Evolutionary conservation across 2,329 filamentous ascomycete genomes (phyloP), one percentile per base, ranked within the genome.

Genomic region (Graphilbum fragrans): DNA sequence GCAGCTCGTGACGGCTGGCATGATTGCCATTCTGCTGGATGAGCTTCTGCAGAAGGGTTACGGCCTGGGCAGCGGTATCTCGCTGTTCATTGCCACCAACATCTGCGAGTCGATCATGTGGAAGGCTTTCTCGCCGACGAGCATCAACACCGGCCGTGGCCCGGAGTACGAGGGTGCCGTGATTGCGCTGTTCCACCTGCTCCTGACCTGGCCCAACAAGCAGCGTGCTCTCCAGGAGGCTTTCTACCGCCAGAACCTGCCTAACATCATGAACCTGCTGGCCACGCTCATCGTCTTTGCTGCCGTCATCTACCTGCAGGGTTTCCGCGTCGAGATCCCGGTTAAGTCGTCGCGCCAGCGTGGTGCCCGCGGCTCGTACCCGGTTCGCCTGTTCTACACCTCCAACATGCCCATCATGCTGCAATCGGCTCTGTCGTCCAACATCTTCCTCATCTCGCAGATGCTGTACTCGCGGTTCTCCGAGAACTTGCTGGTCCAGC

Each of bases 321-420:
- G 92, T 52, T 96, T 98, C 86, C 92, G 92, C 53, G 92, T 98
- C 59, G 92, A 98, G 72, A 98, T 98, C 60, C 93, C 93, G 49
- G 92, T 98, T 76, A 98, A 98, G 81, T 95, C 88, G 46, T 90
- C 87, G 55, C 88, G 92, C 69, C 92, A 98, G 77, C 88, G 92
- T 74, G 92, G 92, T 66, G 92, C 94, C 62, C 90, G 92, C 57
- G 93, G 90, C 58, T 94, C 88, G 33, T 98, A 96, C 77, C 92
- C 92, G 57, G 80, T 98, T 64, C 90, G 93, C 59, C 85, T 98
- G 46, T 98, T 98, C 80, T 98, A 98, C 73, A 98, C 92, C 61
- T 95, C 88, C 64, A 98, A 98, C 82, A 98, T 98, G 93, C 92
- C 92, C 60, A 98, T 98, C 69, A 98, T 98, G 92, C 77, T 98